Base-by-base conservation (phyloP, 1,284 basidiomycete genomes). In the Hymenochaete sp. region DNA sequence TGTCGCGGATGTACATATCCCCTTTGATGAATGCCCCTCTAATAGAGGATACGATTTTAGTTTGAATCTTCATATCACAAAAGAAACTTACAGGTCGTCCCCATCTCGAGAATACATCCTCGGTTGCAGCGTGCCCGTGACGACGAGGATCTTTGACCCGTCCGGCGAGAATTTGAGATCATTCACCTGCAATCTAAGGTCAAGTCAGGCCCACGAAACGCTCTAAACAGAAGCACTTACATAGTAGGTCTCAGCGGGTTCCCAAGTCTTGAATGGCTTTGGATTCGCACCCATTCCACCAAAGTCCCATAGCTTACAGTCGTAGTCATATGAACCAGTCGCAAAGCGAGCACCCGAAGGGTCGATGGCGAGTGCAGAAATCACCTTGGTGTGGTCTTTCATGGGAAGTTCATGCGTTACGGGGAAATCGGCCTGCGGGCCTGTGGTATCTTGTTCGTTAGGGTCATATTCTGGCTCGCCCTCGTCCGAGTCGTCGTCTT, bases 241-340 rank as follows among this genome's bases (percentile, higher is more conserved):
- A 67, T 93, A 82, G 65, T 98, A 97, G 55, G 82, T 88, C 49
- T 89, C 92, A 48, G 85, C 81, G 48, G 93, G 89, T 62, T 98
- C 93, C 77, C 89, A 98, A 52, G 77, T 87, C 66, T 92, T 89
- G 76, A 98, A 98, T 11, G 96, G 93, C 60, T 88, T 87, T 86
- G 75, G 40, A 9, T 37, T 33, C 52, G 73, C 68, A 56, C 88
- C 86, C 95, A 99, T 98, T 5, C 96, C 96, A 57, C 95, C 96
- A 66, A 98, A 98, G 64, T 99, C 96, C 93, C 93, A 99, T 43
- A 98, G 65, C 64, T 98, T 98, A 65, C 88, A 84, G 63, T 95
- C 90, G 59, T 98, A 98, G 65, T 99, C 96, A 64, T 97, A 86
- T 13, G 87, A 88, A 8, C 96, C 96, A 2, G 91, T 89, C 4